Evolutionary conservation across 352 stramenopile species (phyloP).

Genomic region (Phytophthora hybrid): DNA sequence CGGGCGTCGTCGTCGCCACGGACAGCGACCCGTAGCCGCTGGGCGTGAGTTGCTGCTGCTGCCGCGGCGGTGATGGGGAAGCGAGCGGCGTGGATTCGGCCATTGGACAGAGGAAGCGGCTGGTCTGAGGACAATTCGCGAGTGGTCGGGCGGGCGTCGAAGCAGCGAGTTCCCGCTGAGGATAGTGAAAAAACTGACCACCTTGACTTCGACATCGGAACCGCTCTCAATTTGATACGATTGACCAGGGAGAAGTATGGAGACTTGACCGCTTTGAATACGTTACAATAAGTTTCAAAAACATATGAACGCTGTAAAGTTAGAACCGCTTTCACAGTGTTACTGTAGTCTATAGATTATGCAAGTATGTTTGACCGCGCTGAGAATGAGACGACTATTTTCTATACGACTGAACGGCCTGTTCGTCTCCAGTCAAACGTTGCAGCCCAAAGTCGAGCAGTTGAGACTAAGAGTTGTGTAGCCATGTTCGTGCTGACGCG

Average conservation of each 20-base stretch:
- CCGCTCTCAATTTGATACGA: background rate
- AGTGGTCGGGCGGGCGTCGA: slow-evolving; percentile 2
- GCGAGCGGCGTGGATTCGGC: slow-evolving; percentile 17
- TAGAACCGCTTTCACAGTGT: background rate
- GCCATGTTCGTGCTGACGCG: slow-evolving; percentile 88
- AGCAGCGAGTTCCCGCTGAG: background rate
- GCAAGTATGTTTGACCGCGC: background rate
- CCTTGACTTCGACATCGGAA: background rate
- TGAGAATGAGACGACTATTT: background rate
- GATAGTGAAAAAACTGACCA: background rate
- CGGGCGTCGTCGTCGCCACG: slow-evolving; percentile 22
- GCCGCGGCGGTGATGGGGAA: slow-evolving; percentile 11
- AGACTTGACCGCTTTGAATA: background rate
- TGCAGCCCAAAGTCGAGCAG: background rate
- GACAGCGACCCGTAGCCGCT: slow-evolving; percentile 34
- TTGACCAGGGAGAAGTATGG: background rate
- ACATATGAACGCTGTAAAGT: background rate
- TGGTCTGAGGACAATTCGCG: slow-evolving; percentile 13
- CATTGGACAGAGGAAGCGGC: slow-evolving; percentile 6
- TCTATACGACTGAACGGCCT: too few species aligned
- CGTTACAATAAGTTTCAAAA: background rate
- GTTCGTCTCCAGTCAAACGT: slow-evolving; percentile 25
- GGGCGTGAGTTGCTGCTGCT: slow-evolving; percentile 16
- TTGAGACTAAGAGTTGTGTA: too few species aligned
- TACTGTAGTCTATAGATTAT: background rate